Percentiles rank a stretch among this genome's conserved stretches.
Evolutionary conservation across 306 rosid species (phyloP).

Genomic region (Mimosa bimucronata): DNA sequence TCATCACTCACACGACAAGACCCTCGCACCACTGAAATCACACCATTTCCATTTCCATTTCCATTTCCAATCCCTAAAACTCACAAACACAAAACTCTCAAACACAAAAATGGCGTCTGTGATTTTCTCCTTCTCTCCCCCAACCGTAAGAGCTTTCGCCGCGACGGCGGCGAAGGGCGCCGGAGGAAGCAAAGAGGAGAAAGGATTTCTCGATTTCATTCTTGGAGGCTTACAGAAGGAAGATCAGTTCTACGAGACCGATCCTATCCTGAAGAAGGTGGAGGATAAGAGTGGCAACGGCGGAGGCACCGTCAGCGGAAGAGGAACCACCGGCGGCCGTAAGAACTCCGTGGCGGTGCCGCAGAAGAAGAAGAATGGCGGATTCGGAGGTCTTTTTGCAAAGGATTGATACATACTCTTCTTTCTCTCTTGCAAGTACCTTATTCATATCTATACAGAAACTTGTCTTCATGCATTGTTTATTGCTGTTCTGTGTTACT

Average conservation of each 20-base stretch:
- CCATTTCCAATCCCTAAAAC: not conserved
- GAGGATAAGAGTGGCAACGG: not conserved
- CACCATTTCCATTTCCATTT: not conserved
- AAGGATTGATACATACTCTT: constrained; percentile 49
- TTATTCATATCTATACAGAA: constrained; percentile 4
- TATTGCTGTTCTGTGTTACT: constrained; percentile 21
- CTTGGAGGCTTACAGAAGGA: not conserved
- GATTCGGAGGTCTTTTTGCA: constrained; percentile 82
- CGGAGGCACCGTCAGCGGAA: not conserved
- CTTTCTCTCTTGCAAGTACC: not conserved
- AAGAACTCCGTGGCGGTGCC: constrained; percentile 66
- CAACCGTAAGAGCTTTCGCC: not conserved
- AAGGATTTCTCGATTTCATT: not conserved
- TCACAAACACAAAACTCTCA: not conserved
- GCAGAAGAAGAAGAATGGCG: constrained; percentile 78
- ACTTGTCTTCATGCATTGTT: constrained; percentile 5
- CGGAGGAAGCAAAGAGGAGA: constrained; percentile 10
- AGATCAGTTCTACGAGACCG: constrained; percentile 13
- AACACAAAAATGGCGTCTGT: not conserved
- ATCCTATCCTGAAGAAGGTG: not conserved
- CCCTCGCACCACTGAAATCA: not conserved
- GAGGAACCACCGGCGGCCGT: constrained; percentile 23
- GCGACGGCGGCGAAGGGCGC: not conserved
- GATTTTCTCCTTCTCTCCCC: constrained; percentile 5
- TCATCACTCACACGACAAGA: not conserved